Conservation (phyloP, 192 early-diverging fungal species). For the Chytriomyces hyalinus region DNA sequence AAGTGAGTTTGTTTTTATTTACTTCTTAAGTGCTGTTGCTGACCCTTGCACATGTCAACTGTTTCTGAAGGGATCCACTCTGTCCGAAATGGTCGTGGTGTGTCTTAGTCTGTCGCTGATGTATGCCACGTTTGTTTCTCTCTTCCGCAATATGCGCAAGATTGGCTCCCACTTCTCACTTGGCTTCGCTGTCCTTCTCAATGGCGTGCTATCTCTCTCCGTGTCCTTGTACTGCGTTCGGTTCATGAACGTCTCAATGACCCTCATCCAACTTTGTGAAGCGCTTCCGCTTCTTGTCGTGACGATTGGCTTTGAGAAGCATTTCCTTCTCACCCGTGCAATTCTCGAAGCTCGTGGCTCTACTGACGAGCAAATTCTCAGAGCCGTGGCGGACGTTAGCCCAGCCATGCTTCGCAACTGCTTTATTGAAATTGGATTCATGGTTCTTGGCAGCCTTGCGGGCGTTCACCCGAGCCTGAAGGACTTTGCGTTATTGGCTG, state of each 20-base stretch:
- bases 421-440: conserved; percentile 79
- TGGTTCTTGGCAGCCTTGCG: conserved; percentile 72
- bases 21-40: conserved; percentile 41
- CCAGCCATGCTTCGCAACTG: conserved; percentile 75
- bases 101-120: conserved; percentile 81
- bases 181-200: conserved; percentile 52
- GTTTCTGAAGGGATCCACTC: conserved; percentile 66
- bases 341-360: conserved; percentile 59
- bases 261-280: conserved; percentile 61
- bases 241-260: conserved; percentile 40
- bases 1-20: conserved; percentile 69
- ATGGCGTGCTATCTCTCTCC: conserved; percentile 42
- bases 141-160: conserved; percentile 84
- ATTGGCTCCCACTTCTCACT: conserved; percentile 83
- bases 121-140: conserved; percentile 75
- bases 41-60: conserved; percentile 13
- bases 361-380: conserved; percentile 60
- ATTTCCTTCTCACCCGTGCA: conserved; percentile 78
- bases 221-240: conserved; percentile 39
- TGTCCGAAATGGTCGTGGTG: conserved; percentile 79
- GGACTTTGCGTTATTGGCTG: conserved; percentile 82
- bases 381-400: conserved; percentile 69
- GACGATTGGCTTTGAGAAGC: conserved; percentile 90
- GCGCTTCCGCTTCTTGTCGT: conserved; percentile 90
- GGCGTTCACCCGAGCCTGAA: conserved; percentile 56